Evolutionary conservation across 139 green algal species (phyloP), one percentile per base, ranked within the genome.

Genomic region (Picocystis salinarum): DNA sequence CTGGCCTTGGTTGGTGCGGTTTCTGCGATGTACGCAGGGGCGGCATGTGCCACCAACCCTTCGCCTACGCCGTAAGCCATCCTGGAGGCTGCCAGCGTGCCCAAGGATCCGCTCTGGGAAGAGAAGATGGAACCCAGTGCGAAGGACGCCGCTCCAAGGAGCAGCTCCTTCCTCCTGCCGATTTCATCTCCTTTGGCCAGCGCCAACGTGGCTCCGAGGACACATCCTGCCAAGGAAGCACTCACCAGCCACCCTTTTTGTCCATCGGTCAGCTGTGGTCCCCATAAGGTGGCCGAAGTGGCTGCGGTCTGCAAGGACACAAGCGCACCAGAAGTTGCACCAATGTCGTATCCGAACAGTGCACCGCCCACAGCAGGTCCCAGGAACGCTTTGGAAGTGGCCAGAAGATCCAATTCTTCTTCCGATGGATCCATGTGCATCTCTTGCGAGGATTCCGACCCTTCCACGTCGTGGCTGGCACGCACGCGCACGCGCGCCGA

Each of bases 11-110:
- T 47, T 3, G 83, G 76, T 6, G 63, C 58, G 0, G 80, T 91
- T 59, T 94, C 83, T 20, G 71, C 66, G 26, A 94, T 94, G 69
- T 94, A 94, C 11, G 89, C 71, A 1, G 83, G 83, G 5, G 80
- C 83, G 6, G 65, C 76, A 58, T 94, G 83, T 83, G 93, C 93
- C 6, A 78, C 80, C 23, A 93, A 71, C 6, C 83, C 83, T 33
- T 93, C 91, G 46, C 71, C 84, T 22, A 92, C 26, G 6, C 84
- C 84, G 50, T 88, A 95, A 4, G 76, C 12, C 10, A 62, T 23
- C 4, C 80, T 54, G 0, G 65, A 74, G 1, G 50, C 34, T 27
- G 90, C 36, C 5, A 94, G 66, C 2, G 48, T 11, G 1, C 42
- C 20, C 4, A 79, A 62, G 15, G 33, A 63, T 11, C 46, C 33